Evolutionary conservation across 192 early-diverging fungal species (phyloP), one percentile per base, ranked within the genome.

Genomic region (Gonapodya prolifera): DNA sequence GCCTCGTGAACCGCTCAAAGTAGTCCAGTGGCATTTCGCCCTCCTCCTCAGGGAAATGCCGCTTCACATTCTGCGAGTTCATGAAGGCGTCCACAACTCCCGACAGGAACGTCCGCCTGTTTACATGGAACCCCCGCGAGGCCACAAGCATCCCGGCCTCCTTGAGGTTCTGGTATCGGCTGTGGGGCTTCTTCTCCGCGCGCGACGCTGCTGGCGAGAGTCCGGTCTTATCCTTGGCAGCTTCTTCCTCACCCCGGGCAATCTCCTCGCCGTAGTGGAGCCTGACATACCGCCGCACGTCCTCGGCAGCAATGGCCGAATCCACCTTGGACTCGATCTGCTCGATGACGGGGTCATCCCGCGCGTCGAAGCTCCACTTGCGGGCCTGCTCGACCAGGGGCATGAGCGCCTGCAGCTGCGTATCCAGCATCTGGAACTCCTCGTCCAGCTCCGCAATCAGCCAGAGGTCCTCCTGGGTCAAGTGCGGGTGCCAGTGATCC

Each of bases 401-500:
- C n/a, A 17, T 17, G 1, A 75, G 32, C 75, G 30, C 33, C 30
- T 33, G 30, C 32, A 28, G 75, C 13, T 34, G 29, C 33, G 29
- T 18, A 0, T 29, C 34, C 29, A 30, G 33, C 35, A 73, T 17
- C 36, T 32, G 75, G 33, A 61, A 69, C 31, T 76, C 75, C 45
- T 32, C 74, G 75, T 78, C 78, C 28, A 17, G 32, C 36, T 78
- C 78, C 28, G 35, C 33, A 34, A 77, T 34, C 29, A 31, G 31
- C 78, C 78, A 78, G 33, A 78, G 29, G 34, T 76, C 78, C 29
- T 77, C 35, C 28, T 78, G 35, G 30, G 13, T 31, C 35, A 78
- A 31, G 17, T n/a, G 91, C 89, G 78, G 93, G 32, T 23, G 32
- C 76, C 76, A 90, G 78, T 94, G 91, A 80, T 99, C 97, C 73